phyloP scores from a whole-genome alignment of 106 monocot genomes.

The Dendrobium nobile region DNA sequence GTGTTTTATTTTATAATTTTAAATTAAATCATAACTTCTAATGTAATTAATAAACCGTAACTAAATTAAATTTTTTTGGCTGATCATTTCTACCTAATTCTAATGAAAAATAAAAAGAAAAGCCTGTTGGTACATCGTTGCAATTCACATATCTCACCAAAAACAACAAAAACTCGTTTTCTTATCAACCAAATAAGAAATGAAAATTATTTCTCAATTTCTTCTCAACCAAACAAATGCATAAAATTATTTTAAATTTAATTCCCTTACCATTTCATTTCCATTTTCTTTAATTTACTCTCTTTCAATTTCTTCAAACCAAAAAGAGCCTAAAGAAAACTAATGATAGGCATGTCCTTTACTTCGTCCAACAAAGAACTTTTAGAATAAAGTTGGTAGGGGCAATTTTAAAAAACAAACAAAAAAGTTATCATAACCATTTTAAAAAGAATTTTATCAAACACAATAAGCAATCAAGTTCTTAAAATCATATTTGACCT shows the following conservation, averaged over 20 bases:
- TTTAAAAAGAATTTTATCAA: too few species aligned
- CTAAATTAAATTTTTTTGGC: too few species aligned
- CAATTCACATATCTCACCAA: neutral
- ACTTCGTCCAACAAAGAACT: too few species aligned
- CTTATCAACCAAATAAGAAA: neutral
- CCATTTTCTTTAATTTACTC: neutral
- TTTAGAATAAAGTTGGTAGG: too few species aligned
- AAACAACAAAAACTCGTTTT: neutral
- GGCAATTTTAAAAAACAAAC: too few species aligned
- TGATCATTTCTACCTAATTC: neutral
- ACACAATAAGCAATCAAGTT: too few species aligned
- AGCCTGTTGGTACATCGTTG: neutral
- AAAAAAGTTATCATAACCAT: too few species aligned
- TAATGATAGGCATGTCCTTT: neutral
- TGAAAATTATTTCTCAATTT: neutral
- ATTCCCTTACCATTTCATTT: neutral
- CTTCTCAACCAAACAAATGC: neutral
- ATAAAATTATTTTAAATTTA: neutral
- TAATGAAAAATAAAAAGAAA: neutral
- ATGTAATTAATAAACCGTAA: too few species aligned
- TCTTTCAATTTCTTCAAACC: neutral
- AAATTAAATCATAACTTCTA: too few species aligned
- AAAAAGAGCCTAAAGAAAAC: neutral
- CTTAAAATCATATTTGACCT: too few species aligned
- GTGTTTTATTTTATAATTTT: too few species aligned